Percentiles rank a stretch among this genome's conserved stretches.
Conservation (phyloP, 441 rosid species). For the Euphorbia celastroides region DNA sequence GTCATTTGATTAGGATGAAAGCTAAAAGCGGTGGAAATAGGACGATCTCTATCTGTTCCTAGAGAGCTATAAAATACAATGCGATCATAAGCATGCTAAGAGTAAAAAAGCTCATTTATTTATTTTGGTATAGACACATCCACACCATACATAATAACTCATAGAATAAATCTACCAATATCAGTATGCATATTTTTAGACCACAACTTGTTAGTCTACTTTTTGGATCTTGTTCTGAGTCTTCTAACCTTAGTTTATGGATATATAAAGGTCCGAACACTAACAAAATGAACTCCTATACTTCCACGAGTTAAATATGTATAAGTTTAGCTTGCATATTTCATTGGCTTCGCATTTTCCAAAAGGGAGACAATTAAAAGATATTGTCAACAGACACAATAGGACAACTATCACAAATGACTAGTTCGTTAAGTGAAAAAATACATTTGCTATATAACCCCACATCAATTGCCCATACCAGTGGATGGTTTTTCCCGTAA, state of each 20-base stretch:
- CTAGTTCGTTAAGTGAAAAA: too few relatives aligned
- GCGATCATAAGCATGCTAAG: too few relatives aligned
- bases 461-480: too few relatives aligned
- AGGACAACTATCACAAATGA: too few relatives aligned
- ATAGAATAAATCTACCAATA: neutral
- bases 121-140: neutral
- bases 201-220: neutral
- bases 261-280: neutral
- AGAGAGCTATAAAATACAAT: too few relatives aligned
- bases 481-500: too few relatives aligned
- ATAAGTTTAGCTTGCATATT: slow-evolving; percentile 1
- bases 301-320: neutral
- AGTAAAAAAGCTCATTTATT: neutral
- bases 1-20: neutral
- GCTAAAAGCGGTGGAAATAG: neutral
- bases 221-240: neutral
- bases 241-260: neutral
- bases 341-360: neutral
- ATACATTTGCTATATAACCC: too few relatives aligned
- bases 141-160: neutral
- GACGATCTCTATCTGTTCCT: neutral
- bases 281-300: neutral
- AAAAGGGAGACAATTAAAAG: neutral
- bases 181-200: neutral
- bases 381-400: neutral